These are phyloP conservation scores for Podila minutissima DNA, from an alignment of 192 early-diverging fungal species.

Conservation along the genomic window DNA sequence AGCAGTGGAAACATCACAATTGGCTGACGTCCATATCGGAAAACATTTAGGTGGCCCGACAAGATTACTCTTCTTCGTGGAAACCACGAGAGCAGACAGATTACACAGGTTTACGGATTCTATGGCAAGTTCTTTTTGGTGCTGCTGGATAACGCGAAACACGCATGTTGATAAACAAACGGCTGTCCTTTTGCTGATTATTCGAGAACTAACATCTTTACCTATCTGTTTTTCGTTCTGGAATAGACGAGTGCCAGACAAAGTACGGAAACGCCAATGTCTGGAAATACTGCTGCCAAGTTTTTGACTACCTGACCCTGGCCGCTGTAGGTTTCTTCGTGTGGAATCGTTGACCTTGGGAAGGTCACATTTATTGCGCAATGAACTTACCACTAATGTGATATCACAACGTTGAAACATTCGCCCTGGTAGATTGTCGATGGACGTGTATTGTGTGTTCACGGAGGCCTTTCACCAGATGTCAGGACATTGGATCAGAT, in stretches of 20 bases:
- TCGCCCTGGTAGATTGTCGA: conserved; percentile 80
- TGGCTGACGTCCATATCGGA: no score
- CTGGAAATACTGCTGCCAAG: conserved; percentile 95
- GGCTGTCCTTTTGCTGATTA: not conserved
- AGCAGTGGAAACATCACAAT: no score
- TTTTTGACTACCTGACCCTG: conserved; percentile 92
- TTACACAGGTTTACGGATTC: conserved; percentile 97
- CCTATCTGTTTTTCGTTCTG: not conserved
- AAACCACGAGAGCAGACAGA: conserved; percentile 97
- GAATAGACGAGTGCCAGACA: conserved; percentile 88
- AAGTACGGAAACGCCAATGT: conserved; percentile 97
- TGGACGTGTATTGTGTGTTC: conserved; percentile 91
- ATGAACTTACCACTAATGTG: no score
- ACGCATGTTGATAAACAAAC: no score
- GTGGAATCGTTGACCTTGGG: no score
- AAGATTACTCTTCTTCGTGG: conserved; percentile 95
- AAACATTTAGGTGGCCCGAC: conserved; percentile 82
- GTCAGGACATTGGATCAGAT: conserved; percentile 94
- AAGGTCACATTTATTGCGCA: not conserved
- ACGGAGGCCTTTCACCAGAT: conserved; percentile 94
- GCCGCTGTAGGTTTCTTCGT: conserved; percentile 75
- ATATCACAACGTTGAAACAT: no score
- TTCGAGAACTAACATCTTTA: not conserved
- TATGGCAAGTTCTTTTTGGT: conserved; percentile 68
- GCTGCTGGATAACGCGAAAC: no score